Evolutionary conservation across 768 basidiomycete species (phyloP).

Genomic region (Lactarius evosmus): DNA sequence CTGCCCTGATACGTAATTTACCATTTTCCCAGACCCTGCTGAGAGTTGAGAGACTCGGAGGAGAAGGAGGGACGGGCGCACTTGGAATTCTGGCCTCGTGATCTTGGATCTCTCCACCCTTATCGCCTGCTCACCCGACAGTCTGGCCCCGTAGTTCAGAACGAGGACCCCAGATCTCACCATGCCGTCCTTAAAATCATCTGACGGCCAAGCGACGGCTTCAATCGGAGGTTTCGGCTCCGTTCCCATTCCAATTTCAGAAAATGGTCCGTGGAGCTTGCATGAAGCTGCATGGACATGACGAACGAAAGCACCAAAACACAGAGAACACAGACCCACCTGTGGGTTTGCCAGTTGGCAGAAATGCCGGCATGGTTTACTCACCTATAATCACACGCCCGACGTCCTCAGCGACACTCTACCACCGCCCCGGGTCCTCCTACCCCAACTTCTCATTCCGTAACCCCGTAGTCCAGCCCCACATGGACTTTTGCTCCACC

Average conservation of each 20-base stretch:
- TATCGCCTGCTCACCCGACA: constrained; percentile 18
- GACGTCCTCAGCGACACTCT: not conserved
- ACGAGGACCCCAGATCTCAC: constrained; percentile 21
- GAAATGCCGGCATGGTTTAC: constrained; percentile 13
- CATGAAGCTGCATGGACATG: not conserved
- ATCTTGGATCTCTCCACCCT: constrained; percentile 22
- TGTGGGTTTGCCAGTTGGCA: not conserved
- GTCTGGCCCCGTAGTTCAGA: constrained; percentile 11
- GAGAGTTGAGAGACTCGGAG: not conserved
- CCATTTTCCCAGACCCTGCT: constrained; percentile 15
- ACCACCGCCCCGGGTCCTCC: constrained; percentile 7
- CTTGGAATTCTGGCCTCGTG: constrained; percentile 20
- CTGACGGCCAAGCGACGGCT: not conserved
- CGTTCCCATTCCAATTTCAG: not conserved
- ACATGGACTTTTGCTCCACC: constrained; percentile 14
- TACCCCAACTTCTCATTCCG: constrained; percentile 10
- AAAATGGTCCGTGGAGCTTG: not conserved
- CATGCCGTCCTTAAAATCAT: not conserved
- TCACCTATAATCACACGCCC: constrained; percentile 10
- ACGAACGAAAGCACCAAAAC: not conserved
- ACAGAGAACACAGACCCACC: not conserved
- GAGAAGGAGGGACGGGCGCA: constrained; percentile 7
- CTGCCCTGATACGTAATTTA: constrained; percentile 22
- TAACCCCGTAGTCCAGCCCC: constrained; percentile 20
- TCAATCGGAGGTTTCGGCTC: constrained; percentile 14